Conservation (phyloP, 2,329 filamentous ascomycete genomes). For the Fusarium liriodendri region DNA sequence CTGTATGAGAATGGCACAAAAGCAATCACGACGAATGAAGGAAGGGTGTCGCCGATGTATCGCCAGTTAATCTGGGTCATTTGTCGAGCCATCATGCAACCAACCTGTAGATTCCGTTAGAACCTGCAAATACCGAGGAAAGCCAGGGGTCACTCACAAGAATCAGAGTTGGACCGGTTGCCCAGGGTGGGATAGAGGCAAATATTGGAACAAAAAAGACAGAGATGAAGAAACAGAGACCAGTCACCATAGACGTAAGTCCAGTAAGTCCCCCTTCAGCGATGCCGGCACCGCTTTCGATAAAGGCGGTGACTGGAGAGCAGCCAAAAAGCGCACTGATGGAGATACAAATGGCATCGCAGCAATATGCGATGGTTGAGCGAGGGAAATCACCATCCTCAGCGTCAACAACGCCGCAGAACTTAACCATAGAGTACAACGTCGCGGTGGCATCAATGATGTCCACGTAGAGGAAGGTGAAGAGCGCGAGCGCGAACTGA, state of each 20-base stretch:
- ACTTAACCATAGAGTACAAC: slow-evolving; percentile 79
- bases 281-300: slow-evolving; percentile 78
- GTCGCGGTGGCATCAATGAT: slow-evolving; percentile 79
- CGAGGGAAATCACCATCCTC: slow-evolving; percentile 80
- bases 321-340: slow-evolving; percentile 74
- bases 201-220: slow-evolving; percentile 79
- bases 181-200: slow-evolving; percentile 78
- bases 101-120: slow-evolving; percentile 58
- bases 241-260: slow-evolving; percentile 73
- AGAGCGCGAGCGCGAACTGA: slow-evolving; percentile 79
- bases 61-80: slow-evolving; percentile 85
- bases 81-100: slow-evolving; percentile 80
- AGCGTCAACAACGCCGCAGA: slow-evolving; percentile 69
- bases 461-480: slow-evolving; percentile 80
- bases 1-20: slow-evolving; percentile 88
- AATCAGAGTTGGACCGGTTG: slow-evolving; percentile 80
- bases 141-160: slow-evolving; percentile 51
- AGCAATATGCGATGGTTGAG: slow-evolving; percentile 78
- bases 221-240: slow-evolving; percentile 73
- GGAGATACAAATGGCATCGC: slow-evolving; percentile 73
- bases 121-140: too few relatives aligned
- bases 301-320: slow-evolving; percentile 76
- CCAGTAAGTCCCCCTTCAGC: slow-evolving; percentile 77
- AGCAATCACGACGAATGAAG: slow-evolving; percentile 81
- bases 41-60: slow-evolving; percentile 82